A percentile compares a stretch with the other conserved stretches of the same genome.
phyloP scores from a whole-genome alignment of 768 basidiomycete genomes.

The Cystofilobasidium bisporidii region DNA sequence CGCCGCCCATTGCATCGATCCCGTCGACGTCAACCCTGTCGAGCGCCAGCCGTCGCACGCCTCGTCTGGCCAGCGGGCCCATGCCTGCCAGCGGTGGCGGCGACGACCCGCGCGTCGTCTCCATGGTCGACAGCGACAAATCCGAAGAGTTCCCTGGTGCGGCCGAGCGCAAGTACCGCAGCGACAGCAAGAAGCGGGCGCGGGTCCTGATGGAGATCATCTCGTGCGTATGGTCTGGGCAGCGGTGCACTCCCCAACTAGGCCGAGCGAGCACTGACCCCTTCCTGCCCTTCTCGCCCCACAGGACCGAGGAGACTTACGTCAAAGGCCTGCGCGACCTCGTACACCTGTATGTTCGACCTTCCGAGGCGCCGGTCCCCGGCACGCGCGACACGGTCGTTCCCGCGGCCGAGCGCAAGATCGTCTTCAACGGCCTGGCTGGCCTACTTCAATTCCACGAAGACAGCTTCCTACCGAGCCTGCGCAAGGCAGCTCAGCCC shows the following conservation, averaged over 20 bases:
- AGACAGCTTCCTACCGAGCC: slow-evolving; percentile 80
- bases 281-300: not conserved
- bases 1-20: no score
- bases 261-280: no score
- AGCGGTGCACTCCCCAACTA: no score
- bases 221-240: no score
- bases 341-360: slow-evolving; percentile 88
- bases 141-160: slow-evolving; percentile 11
- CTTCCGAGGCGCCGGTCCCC: slow-evolving; percentile 61
- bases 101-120: not conserved
- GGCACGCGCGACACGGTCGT: slow-evolving; percentile 77
- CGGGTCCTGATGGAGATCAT: slow-evolving; percentile 85
- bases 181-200: slow-evolving; percentile 74
- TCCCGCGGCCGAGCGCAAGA: slow-evolving; percentile 71
- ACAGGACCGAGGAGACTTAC: slow-evolving; percentile 85
- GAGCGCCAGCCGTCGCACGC: not conserved
- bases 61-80: not conserved
- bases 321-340: slow-evolving; percentile 88
- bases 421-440: slow-evolving; percentile 86
- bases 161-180: slow-evolving; percentile 63
- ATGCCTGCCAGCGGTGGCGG: not conserved
- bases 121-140: slow-evolving; percentile 15
- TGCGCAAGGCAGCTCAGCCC: slow-evolving; percentile 61
- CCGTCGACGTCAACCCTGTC: slow-evolving; percentile 6
- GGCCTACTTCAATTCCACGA: slow-evolving; percentile 84